Conservation (phyloP, 2,329 filamentous ascomycete genomes). For the Colletotrichum spaethianum region DNA sequence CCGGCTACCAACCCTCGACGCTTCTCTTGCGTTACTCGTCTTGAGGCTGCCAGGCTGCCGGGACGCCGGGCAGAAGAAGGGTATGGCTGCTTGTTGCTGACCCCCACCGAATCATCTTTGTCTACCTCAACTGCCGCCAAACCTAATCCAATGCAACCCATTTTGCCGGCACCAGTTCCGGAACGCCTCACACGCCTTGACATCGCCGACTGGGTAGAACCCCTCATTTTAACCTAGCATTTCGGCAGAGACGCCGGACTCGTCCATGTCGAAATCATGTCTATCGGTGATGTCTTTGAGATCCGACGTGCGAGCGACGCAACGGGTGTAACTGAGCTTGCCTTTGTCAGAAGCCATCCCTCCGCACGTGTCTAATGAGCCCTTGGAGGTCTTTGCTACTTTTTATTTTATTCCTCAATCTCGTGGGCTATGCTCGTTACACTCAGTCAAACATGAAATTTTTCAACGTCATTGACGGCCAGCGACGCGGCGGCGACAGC, state of each 20-base stretch:
- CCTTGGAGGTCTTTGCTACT: neutral
- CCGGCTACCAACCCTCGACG: neutral
- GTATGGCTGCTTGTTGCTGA: constrained; percentile 3
- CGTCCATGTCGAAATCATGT: neutral
- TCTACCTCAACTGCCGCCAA: constrained; percentile 32
- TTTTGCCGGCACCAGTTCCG: constrained; percentile 7
- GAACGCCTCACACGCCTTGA: neutral
- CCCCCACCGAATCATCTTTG: neutral
- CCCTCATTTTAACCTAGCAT: constrained; percentile 25
- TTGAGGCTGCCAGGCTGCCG: neutral
- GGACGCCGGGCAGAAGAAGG: neutral
- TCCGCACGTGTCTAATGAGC: neutral
- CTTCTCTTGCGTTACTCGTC: neutral
- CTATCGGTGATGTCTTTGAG: neutral
- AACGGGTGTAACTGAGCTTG: neutral
- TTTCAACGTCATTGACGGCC: constrained; percentile 31
- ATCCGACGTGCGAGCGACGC: neutral
- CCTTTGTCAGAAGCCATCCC: neutral
- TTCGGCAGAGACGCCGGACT: neutral
- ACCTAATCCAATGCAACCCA: neutral
- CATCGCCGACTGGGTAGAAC: constrained; percentile 9
- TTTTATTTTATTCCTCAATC: neutral
- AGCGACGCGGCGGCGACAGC: constrained; percentile 22
- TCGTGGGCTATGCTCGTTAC: neutral
- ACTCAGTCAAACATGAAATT: constrained; percentile 20